Base-by-base conservation (phyloP, 2,329 filamentous ascomycete genomes). In the Talaromyces sp. region DNA sequence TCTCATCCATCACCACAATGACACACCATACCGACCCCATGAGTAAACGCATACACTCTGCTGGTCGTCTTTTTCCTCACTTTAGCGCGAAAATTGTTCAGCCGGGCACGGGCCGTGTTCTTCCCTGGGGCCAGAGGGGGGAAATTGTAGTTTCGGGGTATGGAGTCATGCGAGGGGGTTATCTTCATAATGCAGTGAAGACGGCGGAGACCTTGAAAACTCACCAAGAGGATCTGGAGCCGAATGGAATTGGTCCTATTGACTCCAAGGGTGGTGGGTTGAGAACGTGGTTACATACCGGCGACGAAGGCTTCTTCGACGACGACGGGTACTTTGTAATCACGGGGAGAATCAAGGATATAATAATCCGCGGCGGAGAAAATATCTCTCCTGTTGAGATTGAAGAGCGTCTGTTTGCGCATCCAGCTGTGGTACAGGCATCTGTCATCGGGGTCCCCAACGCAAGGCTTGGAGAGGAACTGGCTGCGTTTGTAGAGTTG, bases 301-400 rank as follows among this genome's bases (percentile, higher is more conserved):
- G 52, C 8, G 81, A 84, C 61, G 78, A 83, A 65, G 80, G 73
- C 2, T 66, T 78, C 7, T 75, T 84, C 61, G 78, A 82, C 59
- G 62, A 71, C 0, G 74, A 84, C 11, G 88, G 87, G 0, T 90
- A 89, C 69, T 88, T 85, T 61, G 79, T 78, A 19, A 89, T 91
- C 64, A 91, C 88, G 0, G 88, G 88, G 0, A 78, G 88, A 14
- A 89, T 90, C 74, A 91, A 91, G 76, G 88, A 91, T 63, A 88
- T 91, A 29, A 90, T 91, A 58, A 91, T 90, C 62, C 78, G 88
- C 69, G 84, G 87, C 51, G 86, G 86, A 49, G 86, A 89, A 70
- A 89, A 89, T 71, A 80, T 82, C 21, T 88, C 89, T 68, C 88
- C 88, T 0, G 79, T 88, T 21, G 87, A 90, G 70, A 89, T 90